phyloP scores from a whole-genome alignment of 1,284 basidiomycete genomes.

The Takashimella tepidaria region DNA sequence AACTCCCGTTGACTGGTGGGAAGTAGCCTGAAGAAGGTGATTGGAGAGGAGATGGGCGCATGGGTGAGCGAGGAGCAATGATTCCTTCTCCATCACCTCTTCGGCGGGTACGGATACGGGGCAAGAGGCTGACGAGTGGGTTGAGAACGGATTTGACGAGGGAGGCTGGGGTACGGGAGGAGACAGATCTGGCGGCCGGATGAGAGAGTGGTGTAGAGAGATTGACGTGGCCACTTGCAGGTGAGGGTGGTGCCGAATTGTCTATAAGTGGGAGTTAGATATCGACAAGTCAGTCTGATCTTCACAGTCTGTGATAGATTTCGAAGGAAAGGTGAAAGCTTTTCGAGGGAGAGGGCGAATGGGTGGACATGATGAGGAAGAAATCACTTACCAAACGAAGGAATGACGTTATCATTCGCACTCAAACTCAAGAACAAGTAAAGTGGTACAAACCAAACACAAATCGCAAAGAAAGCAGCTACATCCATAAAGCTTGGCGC shows the following conservation, averaged over 20 bases:
- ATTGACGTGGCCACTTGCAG: conserved; percentile 23
- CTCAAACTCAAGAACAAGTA: conserved; percentile 89
- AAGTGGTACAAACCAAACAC: conserved; percentile 85
- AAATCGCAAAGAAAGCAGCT: conserved; percentile 84
- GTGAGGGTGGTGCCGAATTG: conserved; percentile 26
- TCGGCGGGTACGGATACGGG: conserved; percentile 28
- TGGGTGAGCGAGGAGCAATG: conserved; percentile 55
- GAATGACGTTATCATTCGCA: conserved; percentile 90
- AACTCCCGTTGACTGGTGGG: not conserved
- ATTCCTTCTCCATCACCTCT: conserved; percentile 56
- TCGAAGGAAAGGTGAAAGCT: too few species aligned
- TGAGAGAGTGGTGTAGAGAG: conserved; percentile 22
- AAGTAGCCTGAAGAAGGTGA: conserved; percentile 14
- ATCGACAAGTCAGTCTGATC: not conserved
- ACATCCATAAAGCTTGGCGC: conserved; percentile 76
- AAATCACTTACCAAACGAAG: conserved; percentile 49
- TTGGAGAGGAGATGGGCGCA: conserved; percentile 33
- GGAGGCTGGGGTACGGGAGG: conserved; percentile 49
- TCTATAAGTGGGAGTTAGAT: not conserved
- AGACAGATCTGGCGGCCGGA: conserved; percentile 6
- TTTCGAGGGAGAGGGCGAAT: too few species aligned
- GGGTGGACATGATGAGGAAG: too few species aligned
- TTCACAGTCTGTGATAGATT: not conserved
- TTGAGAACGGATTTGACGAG: conserved; percentile 62
- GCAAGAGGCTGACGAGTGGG: conserved; percentile 41